A percentile compares a stretch with the other conserved stretches of the same genome.
Conservation (phyloP, 257 asterid genomes). For the Capsicum baccatum region DNA sequence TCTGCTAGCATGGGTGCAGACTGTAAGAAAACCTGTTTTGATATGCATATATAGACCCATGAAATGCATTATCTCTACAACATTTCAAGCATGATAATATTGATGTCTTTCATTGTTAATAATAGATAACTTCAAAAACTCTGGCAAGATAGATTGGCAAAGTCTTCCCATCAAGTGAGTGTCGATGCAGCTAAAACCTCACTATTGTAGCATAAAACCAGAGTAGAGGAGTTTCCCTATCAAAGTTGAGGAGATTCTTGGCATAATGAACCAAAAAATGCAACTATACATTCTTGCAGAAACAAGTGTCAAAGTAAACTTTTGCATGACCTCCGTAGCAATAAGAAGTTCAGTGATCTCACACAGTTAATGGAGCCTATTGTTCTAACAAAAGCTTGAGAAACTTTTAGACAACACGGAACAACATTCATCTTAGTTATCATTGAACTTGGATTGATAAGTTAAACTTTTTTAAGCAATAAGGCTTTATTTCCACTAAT, state of each 20-base stretch:
- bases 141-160: not conserved
- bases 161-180: not conserved
- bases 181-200: not conserved
- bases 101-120: not conserved
- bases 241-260: not conserved
- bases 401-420: no score
- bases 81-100: not conserved
- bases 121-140: not conserved
- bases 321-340: no score
- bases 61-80: slow-evolving; percentile 6
- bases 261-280: not conserved
- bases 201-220: not conserved
- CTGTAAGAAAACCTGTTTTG: not conserved
- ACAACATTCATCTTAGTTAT: no score
- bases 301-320: no score
- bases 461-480: no score
- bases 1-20: not conserved
- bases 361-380: no score
- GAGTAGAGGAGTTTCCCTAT: not conserved
- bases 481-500: no score
- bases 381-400: no score
- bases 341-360: no score
- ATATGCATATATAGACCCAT: not conserved
- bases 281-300: not conserved
- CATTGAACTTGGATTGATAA: no score